Evolutionary conservation across 352 stramenopile genomes (phyloP).

Genomic region (Phytophthora ohioensis): DNA sequence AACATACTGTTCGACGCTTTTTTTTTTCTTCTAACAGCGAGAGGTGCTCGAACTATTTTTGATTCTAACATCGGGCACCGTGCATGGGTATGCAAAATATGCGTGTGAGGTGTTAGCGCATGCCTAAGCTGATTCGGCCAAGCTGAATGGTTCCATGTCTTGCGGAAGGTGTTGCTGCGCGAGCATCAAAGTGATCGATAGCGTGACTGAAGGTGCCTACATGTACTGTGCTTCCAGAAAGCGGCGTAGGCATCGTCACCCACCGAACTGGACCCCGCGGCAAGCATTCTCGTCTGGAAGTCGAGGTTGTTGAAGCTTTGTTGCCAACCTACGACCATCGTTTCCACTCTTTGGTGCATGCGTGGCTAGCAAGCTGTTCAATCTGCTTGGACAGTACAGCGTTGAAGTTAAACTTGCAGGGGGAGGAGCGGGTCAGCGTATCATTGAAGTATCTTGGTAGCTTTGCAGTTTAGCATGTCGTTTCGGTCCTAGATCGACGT

Average conservation of each 20-base stretch:
- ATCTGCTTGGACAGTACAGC: background rate
- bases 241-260: slow-evolving; percentile 10
- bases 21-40: slow-evolving; percentile 23
- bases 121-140: background rate
- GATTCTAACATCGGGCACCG: no score
- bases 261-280: background rate
- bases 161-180: slow-evolving; percentile 6
- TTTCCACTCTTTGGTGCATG: background rate
- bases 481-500: background rate
- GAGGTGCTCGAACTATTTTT: background rate
- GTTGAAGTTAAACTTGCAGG: slow-evolving; percentile 29
- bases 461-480: slow-evolving; percentile 24
- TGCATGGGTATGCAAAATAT: background rate
- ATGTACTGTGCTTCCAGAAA: background rate
- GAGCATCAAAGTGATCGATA: background rate
- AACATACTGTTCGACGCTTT: slow-evolving; percentile 6
- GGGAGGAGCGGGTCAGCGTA: slow-evolving; percentile 23
- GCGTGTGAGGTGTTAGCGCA: background rate
- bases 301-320: slow-evolving; percentile 1
- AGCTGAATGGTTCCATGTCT: background rate
- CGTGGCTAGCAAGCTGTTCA: background rate
- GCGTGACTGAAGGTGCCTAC: slow-evolving; percentile 1
- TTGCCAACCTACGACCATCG: background rate
- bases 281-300: slow-evolving; percentile 12
- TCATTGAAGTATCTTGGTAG: slow-evolving; percentile 35